Base-by-base conservation (phyloP, 169 alveolate species). In the Plasmodium cynomolgi region DNA sequence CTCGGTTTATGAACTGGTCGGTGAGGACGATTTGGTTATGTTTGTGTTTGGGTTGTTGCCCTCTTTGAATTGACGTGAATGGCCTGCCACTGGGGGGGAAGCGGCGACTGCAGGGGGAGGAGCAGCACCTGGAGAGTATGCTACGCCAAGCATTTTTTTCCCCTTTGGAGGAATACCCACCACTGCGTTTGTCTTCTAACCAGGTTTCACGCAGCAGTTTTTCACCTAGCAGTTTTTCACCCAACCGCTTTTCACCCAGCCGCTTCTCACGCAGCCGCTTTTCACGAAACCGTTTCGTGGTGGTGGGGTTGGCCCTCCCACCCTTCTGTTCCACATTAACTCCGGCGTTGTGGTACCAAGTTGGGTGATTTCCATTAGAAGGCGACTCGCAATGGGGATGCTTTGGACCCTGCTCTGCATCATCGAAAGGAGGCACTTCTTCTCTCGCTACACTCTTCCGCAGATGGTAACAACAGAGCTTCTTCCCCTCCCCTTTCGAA, bases 11-110 rank as follows among this genome's bases (percentile, higher is more conserved):
- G 58, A 92, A 92, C 74, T 77, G 29, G 50, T 54, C 74, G 26
- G 88, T 80, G 71, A 84, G 82, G 9, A 34, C n/a, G 71, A 93
- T 84, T 50, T 74, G 56, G 54, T 71, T 50, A 62, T 20, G 75
- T 62, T 62, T 62, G 37, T 68, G 31, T 68, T 68, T 68, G 9
- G 77, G 41, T 26, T 29, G 31, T 68, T 23, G 11, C n/a, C 37
- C 77, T 17, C 17, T 68, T 68, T 20, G 77, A 68, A 68, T 1
- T 23, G 77, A 68, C 37, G 39, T 26, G 77, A 68, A 68, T 13
- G 23, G 62, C 23, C 62, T 4, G 15, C 62, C 62, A 13, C 23
- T 15, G 62, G 62, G 20, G 23, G 62, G 62, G 23, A 50, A 50
- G 62, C 62, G 20, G 58, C 58, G 17, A 47, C 58, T 47, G 58